These are phyloP conservation scores for Delonix regia DNA, from an alignment of 306 rosid species.

Conservation along the genomic window DNA sequence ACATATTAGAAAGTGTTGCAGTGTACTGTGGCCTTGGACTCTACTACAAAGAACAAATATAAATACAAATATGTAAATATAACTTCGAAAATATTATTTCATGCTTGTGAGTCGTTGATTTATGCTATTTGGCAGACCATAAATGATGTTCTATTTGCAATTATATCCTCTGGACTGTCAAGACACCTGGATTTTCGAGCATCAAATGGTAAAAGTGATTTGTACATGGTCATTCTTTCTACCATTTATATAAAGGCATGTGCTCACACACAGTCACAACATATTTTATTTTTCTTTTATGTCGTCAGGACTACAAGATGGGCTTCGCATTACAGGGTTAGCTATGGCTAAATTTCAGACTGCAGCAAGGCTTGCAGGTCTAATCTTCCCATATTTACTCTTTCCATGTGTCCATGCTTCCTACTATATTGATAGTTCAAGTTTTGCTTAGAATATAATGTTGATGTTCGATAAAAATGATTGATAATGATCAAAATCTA, in stretches of 20 bases:
- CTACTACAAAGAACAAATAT: background rate
- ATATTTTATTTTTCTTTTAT: background rate
- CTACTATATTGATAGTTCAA: background rate
- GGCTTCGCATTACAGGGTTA: constrained; percentile 75
- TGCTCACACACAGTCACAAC: background rate
- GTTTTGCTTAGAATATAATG: background rate
- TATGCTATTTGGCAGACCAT: constrained; percentile 64
- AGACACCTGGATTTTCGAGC: constrained; percentile 64
- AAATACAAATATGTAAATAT: constrained; percentile 5
- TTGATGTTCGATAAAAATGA: constrained; percentile 21
- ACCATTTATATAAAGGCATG: background rate
- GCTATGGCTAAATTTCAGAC: constrained; percentile 78
- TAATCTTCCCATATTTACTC: background rate
- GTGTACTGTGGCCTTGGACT: background rate
- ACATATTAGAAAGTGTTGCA: background rate
- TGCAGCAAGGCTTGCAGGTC: constrained; percentile 76
- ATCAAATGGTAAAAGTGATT: constrained; percentile 58
- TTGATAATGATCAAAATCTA: constrained; percentile 55
- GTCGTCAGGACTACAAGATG: constrained; percentile 61
- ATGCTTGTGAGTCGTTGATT: constrained; percentile 3
- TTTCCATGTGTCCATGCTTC: background rate
- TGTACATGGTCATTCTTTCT: background rate
- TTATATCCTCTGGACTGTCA: no score
- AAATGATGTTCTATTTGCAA: constrained; percentile 78
- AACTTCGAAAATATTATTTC: background rate